Base-by-base conservation (phyloP, 2,329 filamentous ascomycete species). In the Xylariaceae sp. region DNA sequence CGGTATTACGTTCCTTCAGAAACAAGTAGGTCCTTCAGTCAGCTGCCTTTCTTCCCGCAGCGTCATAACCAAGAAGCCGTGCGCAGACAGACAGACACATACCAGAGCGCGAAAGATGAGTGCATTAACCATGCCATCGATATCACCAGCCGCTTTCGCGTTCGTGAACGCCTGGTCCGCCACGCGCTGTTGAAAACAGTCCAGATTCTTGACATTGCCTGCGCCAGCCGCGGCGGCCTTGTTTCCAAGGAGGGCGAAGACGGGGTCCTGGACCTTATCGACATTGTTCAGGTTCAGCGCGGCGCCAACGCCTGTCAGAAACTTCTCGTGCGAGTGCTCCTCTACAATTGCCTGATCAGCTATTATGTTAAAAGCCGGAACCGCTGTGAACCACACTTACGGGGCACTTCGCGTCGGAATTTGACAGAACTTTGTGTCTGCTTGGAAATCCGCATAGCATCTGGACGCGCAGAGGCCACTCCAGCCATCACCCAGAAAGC, bases 81-180 rank as follows among this genome's bases (percentile, higher is more conserved):
- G n/a, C n/a, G n/a, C n/a, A n/a, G n/a, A n/a, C n/a, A n/a, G n/a
- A n/a, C n/a, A n/a, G n/a, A n/a, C n/a, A n/a, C n/a, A 64, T 63
- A 76, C 73, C 21, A 78, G 58, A 12, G 71, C 69, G 45, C 72
- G 70, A 63, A 66, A 78, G 40, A 77, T 66, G 14, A 78, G 60
- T 3, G 74, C 71, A 36, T 63, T 68, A 4, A 69, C 69, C 73
- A 74, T 73, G 33, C 71, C 73, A 3, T 67, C 61, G 19, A 77
- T 61, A 46, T 78, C 71, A 9, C 62, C 61, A 15, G 64, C 65
- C 0, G 57, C 70, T 55, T 77, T 77, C 21, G 74, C 73, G 47
- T 78, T 78, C 55, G 73, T 77, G 58, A 78, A 77, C 15, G 74
- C 74, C 59, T 75, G 73, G 44, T 78, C 74, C 9, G 74, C 73